A percentile compares a stretch with the other conserved stretches of the same genome.
Evolutionary conservation across 2,329 filamentous ascomycete genomes (phyloP).

Genomic region (Acarospora socialis): DNA sequence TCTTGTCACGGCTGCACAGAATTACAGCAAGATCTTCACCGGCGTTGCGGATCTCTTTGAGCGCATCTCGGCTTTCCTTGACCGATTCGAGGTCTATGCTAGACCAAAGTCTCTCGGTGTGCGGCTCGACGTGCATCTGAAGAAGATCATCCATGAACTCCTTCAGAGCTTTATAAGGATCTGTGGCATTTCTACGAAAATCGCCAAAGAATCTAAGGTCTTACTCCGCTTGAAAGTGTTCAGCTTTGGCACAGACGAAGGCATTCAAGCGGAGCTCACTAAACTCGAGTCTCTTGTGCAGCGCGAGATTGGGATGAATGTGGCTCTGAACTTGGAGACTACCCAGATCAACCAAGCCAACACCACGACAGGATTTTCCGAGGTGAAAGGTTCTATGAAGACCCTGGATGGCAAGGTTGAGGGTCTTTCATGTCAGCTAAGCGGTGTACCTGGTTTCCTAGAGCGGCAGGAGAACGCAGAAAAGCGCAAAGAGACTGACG

Average conservation of each 20-base stretch:
- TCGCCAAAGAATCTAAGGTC: slow-evolving; percentile 16
- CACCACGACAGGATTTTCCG: slow-evolving; percentile 11
- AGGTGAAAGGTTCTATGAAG: slow-evolving; percentile 8
- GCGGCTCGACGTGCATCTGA: slow-evolving; percentile 16
- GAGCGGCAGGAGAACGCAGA: slow-evolving; percentile 6
- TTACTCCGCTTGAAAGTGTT: slow-evolving; percentile 18
- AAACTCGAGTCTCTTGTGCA: slow-evolving; percentile 16
- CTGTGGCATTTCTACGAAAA: slow-evolving; percentile 17
- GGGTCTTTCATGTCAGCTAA: slow-evolving; percentile 7
- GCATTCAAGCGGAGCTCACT: slow-evolving; percentile 16
- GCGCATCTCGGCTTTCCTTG: slow-evolving; percentile 18
- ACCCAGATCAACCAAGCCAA: slow-evolving; percentile 16
- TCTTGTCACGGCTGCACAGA: slow-evolving; percentile 17
- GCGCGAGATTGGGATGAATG: slow-evolving; percentile 18
- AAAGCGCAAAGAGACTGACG: slow-evolving; percentile 8
- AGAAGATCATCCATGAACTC: slow-evolving; percentile 18
- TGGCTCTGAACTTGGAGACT: slow-evolving; percentile 17
- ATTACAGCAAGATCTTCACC: slow-evolving; percentile 19
- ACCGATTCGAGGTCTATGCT: slow-evolving; percentile 18
- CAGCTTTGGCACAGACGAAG: slow-evolving; percentile 19
- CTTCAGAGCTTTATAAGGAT: slow-evolving; percentile 18
- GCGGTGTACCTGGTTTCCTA: slow-evolving; percentile 7
- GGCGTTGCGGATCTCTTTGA: slow-evolving; percentile 17
- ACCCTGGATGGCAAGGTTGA: slow-evolving; percentile 10
- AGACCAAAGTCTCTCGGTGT: slow-evolving; percentile 14